Percentiles rank a stretch among this genome's conserved stretches.
These are phyloP conservation scores for Oryza meyeriana DNA, from an alignment of 176 grass and related monocot genomes.

Conservation along the genomic window DNA sequence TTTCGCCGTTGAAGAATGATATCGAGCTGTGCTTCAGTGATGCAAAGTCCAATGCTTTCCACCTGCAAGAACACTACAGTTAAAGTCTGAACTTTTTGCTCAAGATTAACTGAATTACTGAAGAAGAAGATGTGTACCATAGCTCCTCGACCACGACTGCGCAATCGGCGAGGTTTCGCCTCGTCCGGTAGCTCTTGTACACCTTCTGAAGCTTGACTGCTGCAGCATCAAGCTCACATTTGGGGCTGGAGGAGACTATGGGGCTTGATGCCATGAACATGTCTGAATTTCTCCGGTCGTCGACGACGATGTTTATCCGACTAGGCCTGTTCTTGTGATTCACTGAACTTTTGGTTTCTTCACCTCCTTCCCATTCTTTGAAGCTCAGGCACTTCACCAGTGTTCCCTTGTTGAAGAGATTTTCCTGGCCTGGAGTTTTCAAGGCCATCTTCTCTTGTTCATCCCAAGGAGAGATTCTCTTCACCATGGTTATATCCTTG, in stretches of 20 bases:
- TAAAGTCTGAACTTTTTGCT: not conserved
- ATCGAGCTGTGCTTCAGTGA: constrained; percentile 85
- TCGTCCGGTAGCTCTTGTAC: constrained; percentile 87
- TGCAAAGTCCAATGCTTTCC: constrained; percentile 89
- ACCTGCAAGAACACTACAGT: constrained; percentile 44
- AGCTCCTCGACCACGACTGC: constrained; percentile 94
- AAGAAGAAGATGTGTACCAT: constrained; percentile 52
- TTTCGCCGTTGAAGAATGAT: constrained; percentile 79
- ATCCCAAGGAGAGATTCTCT: constrained; percentile 13
- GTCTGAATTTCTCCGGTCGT: not conserved
- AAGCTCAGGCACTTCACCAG: constrained; percentile 53
- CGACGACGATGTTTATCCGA: not conserved
- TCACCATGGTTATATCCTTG: constrained; percentile 15
- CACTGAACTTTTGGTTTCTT: not conserved
- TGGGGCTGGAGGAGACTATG: constrained; percentile 36
- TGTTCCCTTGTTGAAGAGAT: constrained; percentile 1
- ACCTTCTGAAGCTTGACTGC: constrained; percentile 85
- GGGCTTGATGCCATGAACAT: constrained; percentile 22
- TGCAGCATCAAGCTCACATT: constrained; percentile 62
- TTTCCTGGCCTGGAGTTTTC: not conserved
- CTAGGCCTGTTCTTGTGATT: not conserved
- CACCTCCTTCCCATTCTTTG: constrained; percentile 44
- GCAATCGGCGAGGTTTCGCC: constrained; percentile 82
- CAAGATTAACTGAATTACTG: not conserved
- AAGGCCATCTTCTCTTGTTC: not conserved